phyloP scores from a whole-genome alignment of 108 stramenopile species.

The Epithemia pelagica region DNA sequence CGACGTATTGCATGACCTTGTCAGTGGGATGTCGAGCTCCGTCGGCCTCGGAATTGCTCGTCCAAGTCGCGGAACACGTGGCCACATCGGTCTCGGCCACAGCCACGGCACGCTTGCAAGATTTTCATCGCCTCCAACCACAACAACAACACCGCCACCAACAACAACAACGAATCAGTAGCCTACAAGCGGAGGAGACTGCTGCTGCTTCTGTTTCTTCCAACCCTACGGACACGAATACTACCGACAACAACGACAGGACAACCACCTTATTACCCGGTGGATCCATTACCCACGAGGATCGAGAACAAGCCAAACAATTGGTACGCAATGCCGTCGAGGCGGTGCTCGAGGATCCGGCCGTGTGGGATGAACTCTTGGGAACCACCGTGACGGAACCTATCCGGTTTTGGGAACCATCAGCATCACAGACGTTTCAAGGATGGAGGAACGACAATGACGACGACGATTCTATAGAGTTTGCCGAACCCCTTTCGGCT shows the following conservation, averaged over 20 bases:
- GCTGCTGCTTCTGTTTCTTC: not conserved
- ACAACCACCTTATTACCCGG: too few relatives aligned
- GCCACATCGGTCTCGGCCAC: conserved; percentile 23
- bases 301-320: conserved; percentile 46
- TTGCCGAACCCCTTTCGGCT: too few relatives aligned
- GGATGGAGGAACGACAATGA: too few relatives aligned
- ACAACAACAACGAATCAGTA: too few relatives aligned
- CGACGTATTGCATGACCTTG: conserved; percentile 72
- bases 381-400: conserved; percentile 64
- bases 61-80: conserved; percentile 50
- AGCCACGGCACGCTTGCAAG: conserved; percentile 39
- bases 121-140: conserved; percentile 12
- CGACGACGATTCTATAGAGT: too few relatives aligned
- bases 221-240: too few relatives aligned
- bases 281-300: conserved; percentile 26
- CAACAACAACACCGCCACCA: conserved; percentile 15
- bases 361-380: conserved; percentile 60
- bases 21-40: conserved; percentile 84
- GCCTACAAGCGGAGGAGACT: not conserved
- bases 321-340: conserved; percentile 51
- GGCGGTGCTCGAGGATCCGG: conserved; percentile 42
- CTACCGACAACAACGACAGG: not conserved
- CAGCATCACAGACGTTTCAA: too few relatives aligned
- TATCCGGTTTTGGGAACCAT: conserved; percentile 42
- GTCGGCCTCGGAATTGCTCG: conserved; percentile 65